Evolutionary conservation across 345 rosid genomes (phyloP).

Genomic region (Cochlearia excelsa): DNA sequence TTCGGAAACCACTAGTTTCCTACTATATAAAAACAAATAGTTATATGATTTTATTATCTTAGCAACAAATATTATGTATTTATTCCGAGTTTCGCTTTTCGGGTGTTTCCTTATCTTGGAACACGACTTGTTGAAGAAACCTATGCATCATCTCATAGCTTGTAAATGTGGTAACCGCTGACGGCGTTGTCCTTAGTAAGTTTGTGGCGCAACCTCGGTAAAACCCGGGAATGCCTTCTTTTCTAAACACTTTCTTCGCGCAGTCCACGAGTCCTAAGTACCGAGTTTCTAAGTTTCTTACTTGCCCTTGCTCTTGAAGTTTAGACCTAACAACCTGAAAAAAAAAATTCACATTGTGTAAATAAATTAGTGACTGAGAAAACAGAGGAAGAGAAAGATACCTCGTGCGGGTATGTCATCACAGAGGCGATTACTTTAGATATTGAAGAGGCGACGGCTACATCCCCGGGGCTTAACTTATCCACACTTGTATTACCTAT

Average conservation of each 20-base stretch:
- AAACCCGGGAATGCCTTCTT: slow-evolving; percentile 69
- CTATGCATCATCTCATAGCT: slow-evolving; percentile 76
- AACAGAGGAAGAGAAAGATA: slow-evolving; percentile 26
- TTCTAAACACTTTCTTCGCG: slow-evolving; percentile 61
- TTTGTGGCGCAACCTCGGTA: slow-evolving; percentile 89
- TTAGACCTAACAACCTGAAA: slow-evolving; percentile 69
- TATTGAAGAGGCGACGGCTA: slow-evolving; percentile 67
- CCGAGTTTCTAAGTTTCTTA: slow-evolving; percentile 43
- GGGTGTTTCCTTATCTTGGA: no score
- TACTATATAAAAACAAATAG: no score
- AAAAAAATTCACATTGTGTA: no score
- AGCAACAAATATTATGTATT: no score
- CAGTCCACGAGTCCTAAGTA: slow-evolving; percentile 75
- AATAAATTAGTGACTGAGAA: not conserved
- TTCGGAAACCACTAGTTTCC: no score
- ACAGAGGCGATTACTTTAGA: slow-evolving; percentile 83
- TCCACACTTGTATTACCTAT: slow-evolving; percentile 50
- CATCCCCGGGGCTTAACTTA: slow-evolving; percentile 52
- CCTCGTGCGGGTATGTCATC: slow-evolving; percentile 95
- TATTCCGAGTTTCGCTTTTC: no score
- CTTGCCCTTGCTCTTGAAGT: slow-evolving; percentile 94
- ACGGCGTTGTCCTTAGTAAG: slow-evolving; percentile 74
- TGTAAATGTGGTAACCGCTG: slow-evolving; percentile 80
- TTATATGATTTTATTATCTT: no score
- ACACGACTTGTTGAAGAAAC: slow-evolving; percentile 40